These are phyloP conservation scores for Colletotrichum higginsianum DNA, from an alignment of 2,329 filamentous ascomycete genomes.

Conservation along the genomic window DNA sequence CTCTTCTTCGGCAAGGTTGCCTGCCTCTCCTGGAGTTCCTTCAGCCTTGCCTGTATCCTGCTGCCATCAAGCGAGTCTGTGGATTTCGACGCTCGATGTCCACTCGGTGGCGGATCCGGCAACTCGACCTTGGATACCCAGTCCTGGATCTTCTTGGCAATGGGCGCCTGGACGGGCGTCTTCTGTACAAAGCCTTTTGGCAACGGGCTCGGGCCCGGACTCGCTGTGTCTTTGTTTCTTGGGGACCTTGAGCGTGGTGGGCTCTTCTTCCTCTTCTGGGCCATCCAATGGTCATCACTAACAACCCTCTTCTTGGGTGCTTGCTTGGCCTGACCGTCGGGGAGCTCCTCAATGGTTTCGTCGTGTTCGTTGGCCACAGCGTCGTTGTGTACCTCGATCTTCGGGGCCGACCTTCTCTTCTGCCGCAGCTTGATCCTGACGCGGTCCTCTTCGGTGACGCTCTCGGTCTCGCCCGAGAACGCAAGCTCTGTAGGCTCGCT, in stretches of 20 bases:
- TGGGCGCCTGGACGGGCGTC: constrained; percentile 67
- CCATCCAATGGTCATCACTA: constrained; percentile 92
- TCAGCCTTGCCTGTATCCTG: constrained; percentile 44
- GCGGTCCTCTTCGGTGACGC: constrained; percentile 74
- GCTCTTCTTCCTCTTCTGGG: constrained; percentile 67
- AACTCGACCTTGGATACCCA: constrained; percentile 72
- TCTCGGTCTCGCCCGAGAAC: constrained; percentile 71
- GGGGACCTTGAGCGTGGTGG: constrained; percentile 58
- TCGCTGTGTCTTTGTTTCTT: constrained; percentile 45
- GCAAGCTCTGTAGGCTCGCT: constrained; percentile 75
- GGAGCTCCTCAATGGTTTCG: constrained; percentile 44
- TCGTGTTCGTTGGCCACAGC: constrained; percentile 48
- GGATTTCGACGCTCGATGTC: constrained; percentile 55
- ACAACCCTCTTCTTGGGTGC: constrained; percentile 93
- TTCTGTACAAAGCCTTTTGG: constrained; percentile 72
- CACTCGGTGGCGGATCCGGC: constrained; percentile 58
- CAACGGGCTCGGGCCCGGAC: constrained; percentile 59
- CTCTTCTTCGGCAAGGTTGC: constrained; percentile 42
- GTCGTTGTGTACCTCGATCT: constrained; percentile 50
- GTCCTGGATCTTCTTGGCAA: constrained; percentile 73
- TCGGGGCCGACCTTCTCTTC: constrained; percentile 57
- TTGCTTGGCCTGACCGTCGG: constrained; percentile 58
- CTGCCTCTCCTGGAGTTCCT: constrained; percentile 40
- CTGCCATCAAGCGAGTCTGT: constrained; percentile 49
- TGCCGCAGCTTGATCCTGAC: constrained; percentile 69